Conservation (phyloP, 306 rosid species). For the Cucurbita moschata region DNA sequence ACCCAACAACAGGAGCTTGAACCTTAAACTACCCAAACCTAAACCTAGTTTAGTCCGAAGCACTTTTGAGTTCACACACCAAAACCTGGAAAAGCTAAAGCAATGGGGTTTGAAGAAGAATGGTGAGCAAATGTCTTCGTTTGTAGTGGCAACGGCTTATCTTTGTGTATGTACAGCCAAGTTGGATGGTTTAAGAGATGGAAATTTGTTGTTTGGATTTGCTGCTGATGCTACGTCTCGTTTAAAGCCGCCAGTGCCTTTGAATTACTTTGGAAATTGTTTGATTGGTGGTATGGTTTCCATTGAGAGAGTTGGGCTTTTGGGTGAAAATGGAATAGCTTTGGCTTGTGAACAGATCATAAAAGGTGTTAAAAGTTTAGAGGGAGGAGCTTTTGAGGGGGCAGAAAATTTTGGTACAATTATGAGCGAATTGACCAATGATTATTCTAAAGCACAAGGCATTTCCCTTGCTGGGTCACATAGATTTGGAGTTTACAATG, state of each 20-base stretch:
- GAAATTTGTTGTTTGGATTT: background rate
- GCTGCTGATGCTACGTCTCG: background rate
- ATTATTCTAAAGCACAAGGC: no score
- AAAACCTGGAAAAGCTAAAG: background rate
- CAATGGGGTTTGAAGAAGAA: background rate
- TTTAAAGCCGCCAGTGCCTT: background rate
- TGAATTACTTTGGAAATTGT: background rate
- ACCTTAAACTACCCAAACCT: background rate
- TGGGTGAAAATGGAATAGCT: conserved; percentile 14
- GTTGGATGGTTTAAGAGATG: background rate
- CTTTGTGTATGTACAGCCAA: background rate
- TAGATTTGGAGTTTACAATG: background rate
- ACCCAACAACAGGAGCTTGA: conserved; percentile 31
- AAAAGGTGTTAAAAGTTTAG: conserved; percentile 5
- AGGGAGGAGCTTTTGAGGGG: background rate
- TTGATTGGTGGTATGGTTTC: background rate
- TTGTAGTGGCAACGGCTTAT: background rate
- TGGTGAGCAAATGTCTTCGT: background rate
- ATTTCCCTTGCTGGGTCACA: no score
- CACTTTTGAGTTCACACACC: background rate
- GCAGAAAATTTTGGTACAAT: background rate
- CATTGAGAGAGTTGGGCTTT: background rate
- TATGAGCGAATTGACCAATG: background rate
- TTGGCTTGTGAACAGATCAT: conserved; percentile 10
- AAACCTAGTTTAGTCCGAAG: background rate